Conservation (phyloP, 306 rosid genomes). For the Cucumis sativus region DNA sequence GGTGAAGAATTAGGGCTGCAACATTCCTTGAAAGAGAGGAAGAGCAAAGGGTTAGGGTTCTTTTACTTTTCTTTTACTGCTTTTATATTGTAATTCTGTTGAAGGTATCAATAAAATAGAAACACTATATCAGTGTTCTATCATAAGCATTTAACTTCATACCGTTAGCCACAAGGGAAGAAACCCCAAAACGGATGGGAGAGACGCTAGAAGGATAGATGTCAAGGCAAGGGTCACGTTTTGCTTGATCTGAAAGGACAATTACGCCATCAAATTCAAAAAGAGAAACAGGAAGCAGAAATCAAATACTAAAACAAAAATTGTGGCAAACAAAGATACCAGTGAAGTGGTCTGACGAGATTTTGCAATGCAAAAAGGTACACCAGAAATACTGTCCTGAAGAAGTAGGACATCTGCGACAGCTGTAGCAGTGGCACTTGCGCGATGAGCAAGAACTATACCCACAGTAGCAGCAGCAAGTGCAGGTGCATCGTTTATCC, state of each 20-base stretch:
- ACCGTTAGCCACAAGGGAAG: slow-evolving; percentile 96
- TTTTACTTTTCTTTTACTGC: too few relatives aligned
- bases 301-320: not conserved
- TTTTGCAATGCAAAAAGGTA: slow-evolving; percentile 91
- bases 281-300: not conserved
- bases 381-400: slow-evolving; percentile 71
- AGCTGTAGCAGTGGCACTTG: slow-evolving; percentile 93
- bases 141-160: slow-evolving; percentile 21
- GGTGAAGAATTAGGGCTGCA: too few relatives aligned
- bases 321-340: slow-evolving; percentile 24
- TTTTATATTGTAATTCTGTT: too few relatives aligned
- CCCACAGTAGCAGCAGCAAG: slow-evolving; percentile 97
- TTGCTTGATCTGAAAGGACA: slow-evolving; percentile 66
- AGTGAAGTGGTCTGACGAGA: slow-evolving; percentile 89
- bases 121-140: too few relatives aligned
- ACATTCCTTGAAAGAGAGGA: too few relatives aligned
- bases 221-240: slow-evolving; percentile 78
- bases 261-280: slow-evolving; percentile 14
- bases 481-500: slow-evolving; percentile 96
- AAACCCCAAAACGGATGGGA: slow-evolving; percentile 87
- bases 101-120: too few relatives aligned
- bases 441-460: slow-evolving; percentile 91
- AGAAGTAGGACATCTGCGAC: slow-evolving; percentile 88
- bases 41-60: too few relatives aligned
- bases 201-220: slow-evolving; percentile 71